Evolutionary conservation across 129 eudicot species (phyloP).

Genomic region (Deinandra increscens): DNA sequence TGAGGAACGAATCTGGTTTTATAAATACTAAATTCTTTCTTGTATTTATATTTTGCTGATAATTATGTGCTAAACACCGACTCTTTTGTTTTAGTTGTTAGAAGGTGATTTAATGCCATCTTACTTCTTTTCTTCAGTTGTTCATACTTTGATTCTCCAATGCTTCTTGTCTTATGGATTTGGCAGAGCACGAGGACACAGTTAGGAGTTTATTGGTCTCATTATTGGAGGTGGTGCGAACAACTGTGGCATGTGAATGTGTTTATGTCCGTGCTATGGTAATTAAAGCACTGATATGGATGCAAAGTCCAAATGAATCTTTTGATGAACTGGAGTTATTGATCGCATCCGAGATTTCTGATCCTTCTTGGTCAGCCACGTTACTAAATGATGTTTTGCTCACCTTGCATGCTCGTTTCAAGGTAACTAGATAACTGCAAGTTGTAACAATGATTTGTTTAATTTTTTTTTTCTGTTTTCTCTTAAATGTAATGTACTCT

Average conservation of each 20-base stretch:
- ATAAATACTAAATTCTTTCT: no score
- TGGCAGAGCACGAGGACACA: slow-evolving; percentile 71
- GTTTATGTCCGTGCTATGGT: slow-evolving; percentile 97
- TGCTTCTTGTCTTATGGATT: slow-evolving; percentile 40
- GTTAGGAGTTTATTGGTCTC: slow-evolving; percentile 77
- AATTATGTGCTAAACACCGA: no score
- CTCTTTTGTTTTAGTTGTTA: background rate
- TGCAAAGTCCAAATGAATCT: slow-evolving; percentile 97
- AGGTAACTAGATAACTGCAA: slow-evolving; percentile 48
- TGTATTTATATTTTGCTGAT: no score
- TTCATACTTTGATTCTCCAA: slow-evolving; percentile 30
- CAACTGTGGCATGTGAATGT: slow-evolving; percentile 97
- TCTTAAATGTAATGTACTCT: background rate
- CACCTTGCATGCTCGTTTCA: slow-evolving; percentile 95
- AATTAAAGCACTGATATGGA: slow-evolving; percentile 94
- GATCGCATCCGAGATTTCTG: slow-evolving; percentile 90
- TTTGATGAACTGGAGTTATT: slow-evolving; percentile 81
- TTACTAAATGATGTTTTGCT: slow-evolving; percentile 80
- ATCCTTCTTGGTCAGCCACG: slow-evolving; percentile 96
- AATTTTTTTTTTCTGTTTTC: background rate
- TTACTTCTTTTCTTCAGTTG: slow-evolving; percentile 15
- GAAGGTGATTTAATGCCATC: background rate
- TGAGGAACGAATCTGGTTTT: no score
- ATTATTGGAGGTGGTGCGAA: slow-evolving; percentile 92
- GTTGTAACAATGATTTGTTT: background rate